Percentiles rank a stretch among this genome's conserved stretches.
These are phyloP conservation scores for Chrysanthemum makinoi DNA, from an alignment of 129 eudicot species.

Conservation along the genomic window DNA sequence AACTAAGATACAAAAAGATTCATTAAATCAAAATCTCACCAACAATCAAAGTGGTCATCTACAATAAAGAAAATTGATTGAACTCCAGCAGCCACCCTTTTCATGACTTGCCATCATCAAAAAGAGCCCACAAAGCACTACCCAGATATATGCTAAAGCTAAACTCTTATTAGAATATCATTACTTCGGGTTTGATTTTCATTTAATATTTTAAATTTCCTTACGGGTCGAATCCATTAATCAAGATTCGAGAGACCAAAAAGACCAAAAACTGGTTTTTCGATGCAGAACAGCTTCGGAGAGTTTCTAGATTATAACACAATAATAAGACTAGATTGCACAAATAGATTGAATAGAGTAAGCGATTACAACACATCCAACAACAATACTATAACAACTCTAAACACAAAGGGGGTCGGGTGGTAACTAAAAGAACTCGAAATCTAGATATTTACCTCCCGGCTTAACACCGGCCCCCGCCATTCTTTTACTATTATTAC, in stretches of 20 bases:
- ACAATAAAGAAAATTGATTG: slow-evolving; percentile 15
- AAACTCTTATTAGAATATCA: background rate
- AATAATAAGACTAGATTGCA: slow-evolving; percentile 22
- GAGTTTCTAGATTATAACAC: background rate
- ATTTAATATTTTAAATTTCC: background rate
- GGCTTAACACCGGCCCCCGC: slow-evolving; percentile 56
- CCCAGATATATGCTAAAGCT: background rate
- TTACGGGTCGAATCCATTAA: too few species aligned
- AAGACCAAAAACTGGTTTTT: too few species aligned
- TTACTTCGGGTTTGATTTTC: background rate
- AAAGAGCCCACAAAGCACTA: slow-evolving; percentile 20
- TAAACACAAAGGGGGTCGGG: slow-evolving; percentile 20
- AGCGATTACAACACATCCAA: slow-evolving; percentile 39
- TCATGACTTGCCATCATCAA: slow-evolving; percentile 1
- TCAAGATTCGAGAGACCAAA: too few species aligned
- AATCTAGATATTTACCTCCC: slow-evolving; percentile 83
- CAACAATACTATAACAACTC: slow-evolving; percentile 31
- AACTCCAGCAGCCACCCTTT: background rate
- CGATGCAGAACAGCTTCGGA: background rate
- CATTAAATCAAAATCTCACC: slow-evolving; percentile 22
- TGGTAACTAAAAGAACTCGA: slow-evolving; percentile 68
- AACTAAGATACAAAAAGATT: slow-evolving; percentile 26
- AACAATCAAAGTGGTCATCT: slow-evolving; percentile 21
- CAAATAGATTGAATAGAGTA: slow-evolving; percentile 29
- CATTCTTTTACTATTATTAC: slow-evolving; percentile 51